These are phyloP conservation scores for Arthrinium puccinioides DNA, from an alignment of 2,329 filamentous ascomycete species.

Conservation along the genomic window DNA sequence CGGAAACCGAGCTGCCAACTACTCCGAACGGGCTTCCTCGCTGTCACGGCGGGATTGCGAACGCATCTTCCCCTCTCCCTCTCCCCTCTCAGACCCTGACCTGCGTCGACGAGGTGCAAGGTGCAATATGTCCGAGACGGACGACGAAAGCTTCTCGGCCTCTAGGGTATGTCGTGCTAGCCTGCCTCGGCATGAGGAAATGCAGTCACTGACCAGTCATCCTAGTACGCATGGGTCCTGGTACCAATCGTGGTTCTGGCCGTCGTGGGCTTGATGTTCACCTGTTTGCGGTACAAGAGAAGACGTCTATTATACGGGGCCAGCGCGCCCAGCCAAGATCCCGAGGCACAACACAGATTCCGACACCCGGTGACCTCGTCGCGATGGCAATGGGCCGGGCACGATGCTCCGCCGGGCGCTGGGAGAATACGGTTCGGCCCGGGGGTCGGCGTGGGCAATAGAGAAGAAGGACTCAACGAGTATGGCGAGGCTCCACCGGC, in stretches of 20 bases:
- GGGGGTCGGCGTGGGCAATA: conserved; percentile 13
- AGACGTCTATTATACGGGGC: conserved; percentile 9
- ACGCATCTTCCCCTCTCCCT: too few species aligned
- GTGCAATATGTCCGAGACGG: too few species aligned
- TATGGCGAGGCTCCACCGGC: conserved; percentile 24
- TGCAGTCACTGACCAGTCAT: too few species aligned
- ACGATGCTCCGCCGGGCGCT: neutral
- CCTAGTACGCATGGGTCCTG: conserved; percentile 19
- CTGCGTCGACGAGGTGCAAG: too few species aligned
- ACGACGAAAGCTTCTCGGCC: too few species aligned
- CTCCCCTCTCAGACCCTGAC: too few species aligned
- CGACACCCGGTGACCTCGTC: conserved; percentile 7
- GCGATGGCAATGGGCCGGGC: conserved; percentile 6
- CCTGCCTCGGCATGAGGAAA: too few species aligned
- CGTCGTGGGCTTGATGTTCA: conserved; percentile 13
- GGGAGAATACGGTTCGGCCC: conserved; percentile 4
- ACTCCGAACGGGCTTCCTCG: too few species aligned
- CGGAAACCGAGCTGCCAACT: too few species aligned
- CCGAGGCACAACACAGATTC: conserved; percentile 11
- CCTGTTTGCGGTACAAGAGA: conserved; percentile 18
- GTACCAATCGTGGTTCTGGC: conserved; percentile 22
- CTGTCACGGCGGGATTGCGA: too few species aligned
- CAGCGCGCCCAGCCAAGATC: conserved; percentile 8
- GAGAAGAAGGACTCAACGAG: conserved; percentile 24
- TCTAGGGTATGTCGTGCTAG: too few species aligned